Percentiles rank a stretch among this genome's conserved stretches.
phyloP scores from a whole-genome alignment of 306 rosid species.

The Citrullus amarus region DNA sequence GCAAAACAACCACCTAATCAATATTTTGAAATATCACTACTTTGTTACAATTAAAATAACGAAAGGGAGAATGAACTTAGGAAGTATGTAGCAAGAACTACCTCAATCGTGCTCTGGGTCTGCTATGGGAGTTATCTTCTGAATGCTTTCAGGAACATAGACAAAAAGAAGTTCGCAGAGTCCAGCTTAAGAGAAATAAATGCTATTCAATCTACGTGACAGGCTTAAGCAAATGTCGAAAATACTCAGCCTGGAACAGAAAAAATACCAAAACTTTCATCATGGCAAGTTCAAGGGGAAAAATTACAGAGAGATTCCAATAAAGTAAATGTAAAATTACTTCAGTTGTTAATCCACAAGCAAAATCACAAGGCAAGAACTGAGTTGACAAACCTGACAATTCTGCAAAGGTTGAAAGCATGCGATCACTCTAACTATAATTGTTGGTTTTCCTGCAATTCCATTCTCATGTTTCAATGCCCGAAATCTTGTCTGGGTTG shows the following conservation, averaged over 20 bases:
- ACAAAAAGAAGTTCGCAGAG: conserved; percentile 24
- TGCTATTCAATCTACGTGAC: conserved; percentile 48
- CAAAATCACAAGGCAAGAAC: background rate
- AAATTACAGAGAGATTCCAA: background rate
- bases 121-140: conserved; percentile 26
- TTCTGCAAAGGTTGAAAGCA: conserved; percentile 86
- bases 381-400: conserved; percentile 61
- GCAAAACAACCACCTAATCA: conserved; percentile 21
- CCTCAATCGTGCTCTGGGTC: conserved; percentile 24
- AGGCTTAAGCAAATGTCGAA: conserved; percentile 84
- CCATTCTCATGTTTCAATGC: conserved; percentile 82
- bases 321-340: background rate
- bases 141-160: conserved; percentile 21
- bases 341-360: background rate
- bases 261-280: background rate
- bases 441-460: conserved; percentile 61
- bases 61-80: background rate
- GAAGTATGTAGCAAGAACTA: conserved; percentile 11
- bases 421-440: conserved; percentile 83
- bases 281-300: background rate
- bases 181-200: conserved; percentile 27
- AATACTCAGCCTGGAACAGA: conserved; percentile 68
- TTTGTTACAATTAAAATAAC: background rate
- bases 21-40: conserved; percentile 9
- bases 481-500: conserved; percentile 79